These are phyloP conservation scores for Celoporthe dispersa DNA, from an alignment of 2,329 filamentous ascomycete genomes.

Conservation along the genomic window DNA sequence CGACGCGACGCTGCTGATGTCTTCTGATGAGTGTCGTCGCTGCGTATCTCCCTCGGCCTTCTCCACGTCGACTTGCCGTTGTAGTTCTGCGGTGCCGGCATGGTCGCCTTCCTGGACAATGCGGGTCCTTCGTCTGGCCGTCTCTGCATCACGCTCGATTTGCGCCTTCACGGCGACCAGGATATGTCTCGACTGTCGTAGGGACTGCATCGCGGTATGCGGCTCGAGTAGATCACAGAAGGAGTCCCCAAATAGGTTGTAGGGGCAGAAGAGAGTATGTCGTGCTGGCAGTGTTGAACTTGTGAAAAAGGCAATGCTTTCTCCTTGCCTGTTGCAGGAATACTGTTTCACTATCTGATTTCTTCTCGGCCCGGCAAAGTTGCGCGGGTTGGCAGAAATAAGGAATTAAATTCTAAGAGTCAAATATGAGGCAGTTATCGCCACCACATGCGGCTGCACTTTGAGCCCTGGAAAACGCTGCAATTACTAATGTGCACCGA, in stretches of 20 bases:
- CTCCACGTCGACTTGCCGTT: conserved; percentile 7
- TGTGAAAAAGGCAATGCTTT: not conserved
- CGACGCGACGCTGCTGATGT: not conserved
- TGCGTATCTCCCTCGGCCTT: conserved; percentile 5
- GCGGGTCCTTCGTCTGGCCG: conserved; percentile 28
- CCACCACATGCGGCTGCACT: not conserved
- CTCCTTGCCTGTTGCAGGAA: not conserved
- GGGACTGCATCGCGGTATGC: conserved; percentile 32
- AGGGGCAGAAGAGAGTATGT: not conserved
- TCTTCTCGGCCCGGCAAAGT: not conserved
- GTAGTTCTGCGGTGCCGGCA: not conserved
- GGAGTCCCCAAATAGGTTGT: not conserved
- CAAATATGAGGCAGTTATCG: not conserved
- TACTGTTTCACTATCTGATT: not conserved
- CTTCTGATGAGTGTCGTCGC: conserved; percentile 10
- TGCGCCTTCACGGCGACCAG: conserved; percentile 33
- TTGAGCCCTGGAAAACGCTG: not conserved
- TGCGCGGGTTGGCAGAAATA: not conserved
- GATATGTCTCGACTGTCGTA: conserved; percentile 33
- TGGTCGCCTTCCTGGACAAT: conserved; percentile 15
- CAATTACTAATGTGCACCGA: not conserved
- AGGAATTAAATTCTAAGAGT: not conserved
- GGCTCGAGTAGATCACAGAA: not conserved
- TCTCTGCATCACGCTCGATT: conserved; percentile 33
- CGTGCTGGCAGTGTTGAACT: not conserved